These are phyloP conservation scores for Zopfia rhizophila DNA, from an alignment of 2,329 filamentous ascomycete species.

Conservation along the genomic window DNA sequence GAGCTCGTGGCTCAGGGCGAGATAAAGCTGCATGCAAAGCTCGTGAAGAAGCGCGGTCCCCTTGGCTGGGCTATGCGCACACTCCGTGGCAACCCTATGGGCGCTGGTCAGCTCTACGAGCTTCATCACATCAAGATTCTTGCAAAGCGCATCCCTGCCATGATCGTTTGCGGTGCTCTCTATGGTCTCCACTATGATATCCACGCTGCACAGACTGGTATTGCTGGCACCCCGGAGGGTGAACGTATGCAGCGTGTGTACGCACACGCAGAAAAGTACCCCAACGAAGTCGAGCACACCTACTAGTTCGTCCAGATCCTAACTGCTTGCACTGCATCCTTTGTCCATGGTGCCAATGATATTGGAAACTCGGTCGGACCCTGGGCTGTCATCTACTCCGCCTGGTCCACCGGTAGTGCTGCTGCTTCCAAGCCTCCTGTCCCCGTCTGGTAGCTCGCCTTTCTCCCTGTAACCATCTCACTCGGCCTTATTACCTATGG, in stretches of 20 bases:
- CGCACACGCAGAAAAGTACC: slow-evolving; percentile 52
- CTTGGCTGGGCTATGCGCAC: slow-evolving; percentile 86
- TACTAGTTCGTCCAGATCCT: slow-evolving; percentile 64
- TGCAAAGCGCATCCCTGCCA: slow-evolving; percentile 74
- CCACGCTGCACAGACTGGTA: slow-evolving; percentile 77
- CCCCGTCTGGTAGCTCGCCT: slow-evolving; percentile 79
- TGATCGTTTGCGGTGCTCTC: slow-evolving; percentile 69
- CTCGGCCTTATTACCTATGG: slow-evolving; percentile 77
- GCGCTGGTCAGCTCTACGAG: slow-evolving; percentile 79
- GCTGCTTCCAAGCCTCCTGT: slow-evolving; percentile 72
- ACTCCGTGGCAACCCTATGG: slow-evolving; percentile 78
- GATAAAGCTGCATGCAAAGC: slow-evolving; percentile 69
- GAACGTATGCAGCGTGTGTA: slow-evolving; percentile 76
- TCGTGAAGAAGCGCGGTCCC: slow-evolving; percentile 71
- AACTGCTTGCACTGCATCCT: slow-evolving; percentile 53
- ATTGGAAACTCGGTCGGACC: slow-evolving; percentile 51
- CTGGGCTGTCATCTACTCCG: slow-evolving; percentile 51
- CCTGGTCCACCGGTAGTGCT: slow-evolving; percentile 68
- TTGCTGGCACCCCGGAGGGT: slow-evolving; percentile 77
- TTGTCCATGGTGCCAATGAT: slow-evolving; percentile 78
- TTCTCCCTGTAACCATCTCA: slow-evolving; percentile 71
- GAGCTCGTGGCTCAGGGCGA: slow-evolving; percentile 68
- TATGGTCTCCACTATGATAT: slow-evolving; percentile 87
- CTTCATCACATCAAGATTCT: slow-evolving; percentile 73
- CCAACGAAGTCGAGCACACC: slow-evolving; percentile 51